Evolutionary conservation across 805 yeast species (phyloP).

Genomic region (Pichia rugopelliculosa): DNA sequence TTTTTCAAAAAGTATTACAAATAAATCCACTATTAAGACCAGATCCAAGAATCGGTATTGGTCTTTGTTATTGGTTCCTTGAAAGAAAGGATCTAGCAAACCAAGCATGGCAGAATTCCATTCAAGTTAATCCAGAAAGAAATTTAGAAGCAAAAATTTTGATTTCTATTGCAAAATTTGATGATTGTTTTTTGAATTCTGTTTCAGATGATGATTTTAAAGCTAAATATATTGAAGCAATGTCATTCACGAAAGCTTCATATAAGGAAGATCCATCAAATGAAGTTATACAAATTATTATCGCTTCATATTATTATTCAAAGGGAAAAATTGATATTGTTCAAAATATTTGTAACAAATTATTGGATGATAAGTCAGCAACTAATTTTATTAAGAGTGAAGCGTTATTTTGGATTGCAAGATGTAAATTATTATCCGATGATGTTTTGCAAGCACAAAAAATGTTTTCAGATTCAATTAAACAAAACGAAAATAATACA

Average conservation of each 20-base stretch:
- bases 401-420: constrained; percentile 77
- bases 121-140: constrained; percentile 49
- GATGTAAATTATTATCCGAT: constrained; percentile 54
- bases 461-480: constrained; percentile 64
- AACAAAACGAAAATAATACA: constrained; percentile 54
- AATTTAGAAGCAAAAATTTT: constrained; percentile 58
- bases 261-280: constrained; percentile 38
- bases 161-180: constrained; percentile 60
- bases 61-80: constrained; percentile 86
- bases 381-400: constrained; percentile 46
- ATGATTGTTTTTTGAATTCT: constrained; percentile 50
- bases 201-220: constrained; percentile 56
- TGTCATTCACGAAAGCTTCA: constrained; percentile 40
- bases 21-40: constrained; percentile 75
- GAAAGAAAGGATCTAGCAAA: constrained; percentile 72
- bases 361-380: constrained; percentile 33
- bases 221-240: constrained; percentile 48
- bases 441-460: constrained; percentile 68
- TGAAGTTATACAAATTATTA: constrained; percentile 55
- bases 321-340: constrained; percentile 54
- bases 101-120: constrained; percentile 74
- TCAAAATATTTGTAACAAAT: constrained; percentile 46
- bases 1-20: constrained; percentile 76
- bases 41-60: constrained; percentile 92
- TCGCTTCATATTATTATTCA: constrained; percentile 68